Percentiles rank a stretch among this genome's conserved stretches.
These are phyloP conservation scores for Plectosphaerella cucumerina DNA, from an alignment of 2,329 filamentous ascomycete genomes.

Conservation along the genomic window DNA sequence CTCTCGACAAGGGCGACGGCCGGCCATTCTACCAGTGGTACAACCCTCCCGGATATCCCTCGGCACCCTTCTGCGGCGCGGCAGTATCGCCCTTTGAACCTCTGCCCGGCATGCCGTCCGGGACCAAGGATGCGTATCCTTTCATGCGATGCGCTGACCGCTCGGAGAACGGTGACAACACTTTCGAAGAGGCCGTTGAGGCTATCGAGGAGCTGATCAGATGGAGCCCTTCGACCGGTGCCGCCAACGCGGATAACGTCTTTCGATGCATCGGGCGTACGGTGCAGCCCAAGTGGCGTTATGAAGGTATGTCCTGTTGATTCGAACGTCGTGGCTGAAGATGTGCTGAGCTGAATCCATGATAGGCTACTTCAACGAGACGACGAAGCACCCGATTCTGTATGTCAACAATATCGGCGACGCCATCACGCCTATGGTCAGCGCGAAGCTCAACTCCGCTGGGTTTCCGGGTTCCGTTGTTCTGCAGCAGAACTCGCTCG, in stretches of 20 bases:
- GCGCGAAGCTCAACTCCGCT: conserved; percentile 36
- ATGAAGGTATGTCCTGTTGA: conserved; percentile 21
- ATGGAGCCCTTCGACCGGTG: conserved; percentile 38
- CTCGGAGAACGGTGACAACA: conserved; percentile 15
- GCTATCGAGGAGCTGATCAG: conserved; percentile 26
- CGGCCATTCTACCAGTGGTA: conserved; percentile 32
- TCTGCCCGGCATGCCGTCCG: conserved; percentile 22
- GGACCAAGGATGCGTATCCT: conserved; percentile 36
- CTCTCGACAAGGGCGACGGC: conserved; percentile 39
- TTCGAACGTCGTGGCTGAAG: too few relatives aligned
- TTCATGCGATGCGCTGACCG: conserved; percentile 43
- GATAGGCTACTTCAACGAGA: conserved; percentile 19
- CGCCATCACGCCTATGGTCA: conserved; percentile 43
- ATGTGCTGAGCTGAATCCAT: conserved; percentile 7
- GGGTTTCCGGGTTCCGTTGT: conserved; percentile 41
- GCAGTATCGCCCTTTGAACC: conserved; percentile 25
- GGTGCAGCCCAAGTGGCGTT: conserved; percentile 34
- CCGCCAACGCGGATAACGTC: conserved; percentile 34
- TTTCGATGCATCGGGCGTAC: conserved; percentile 33
- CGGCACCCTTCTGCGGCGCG: conserved; percentile 21
- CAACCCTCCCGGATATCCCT: conserved; percentile 2
- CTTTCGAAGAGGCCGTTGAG: conserved; percentile 26
- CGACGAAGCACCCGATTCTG: conserved; percentile 37
- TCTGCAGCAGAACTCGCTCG: conserved; percentile 45
- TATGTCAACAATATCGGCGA: conserved; percentile 42